Percentiles rank a stretch among this genome's conserved stretches.
Evolutionary conservation across 495 filamentous ascomycete species (phyloP).

Genomic region (Penicillium bovifimosum): DNA sequence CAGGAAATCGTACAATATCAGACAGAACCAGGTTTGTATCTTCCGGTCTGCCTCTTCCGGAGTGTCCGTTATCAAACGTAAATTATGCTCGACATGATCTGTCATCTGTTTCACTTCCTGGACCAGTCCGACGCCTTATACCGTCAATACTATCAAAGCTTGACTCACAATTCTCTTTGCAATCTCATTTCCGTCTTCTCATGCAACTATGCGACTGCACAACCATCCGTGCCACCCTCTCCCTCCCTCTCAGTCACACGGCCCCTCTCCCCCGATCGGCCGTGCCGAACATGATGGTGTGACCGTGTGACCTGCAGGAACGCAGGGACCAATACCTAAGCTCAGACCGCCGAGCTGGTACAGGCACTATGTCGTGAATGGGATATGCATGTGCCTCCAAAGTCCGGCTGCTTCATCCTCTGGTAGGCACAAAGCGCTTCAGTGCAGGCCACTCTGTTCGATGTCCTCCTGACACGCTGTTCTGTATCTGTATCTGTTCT

Average conservation of each 20-base stretch:
- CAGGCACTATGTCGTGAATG: not conserved
- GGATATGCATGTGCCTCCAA: not conserved
- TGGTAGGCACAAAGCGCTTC: not conserved
- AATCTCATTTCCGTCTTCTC: slow-evolving; percentile 3
- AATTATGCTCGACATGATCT: not conserved
- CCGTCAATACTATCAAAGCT: not conserved
- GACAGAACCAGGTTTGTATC: not conserved
- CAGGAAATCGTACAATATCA: not conserved
- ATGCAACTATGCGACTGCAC: slow-evolving; percentile 20
- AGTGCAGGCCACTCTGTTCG: too few relatives aligned
- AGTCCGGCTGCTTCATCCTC: not conserved
- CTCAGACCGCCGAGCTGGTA: not conserved
- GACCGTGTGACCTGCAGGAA: slow-evolving; percentile 17
- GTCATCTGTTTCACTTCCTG: not conserved
- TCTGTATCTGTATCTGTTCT: too few relatives aligned
- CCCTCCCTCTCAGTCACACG: slow-evolving; percentile 17
- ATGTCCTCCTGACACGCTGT: too few relatives aligned
- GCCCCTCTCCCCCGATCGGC: slow-evolving; percentile 11
- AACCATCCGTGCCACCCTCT: slow-evolving; percentile 14
- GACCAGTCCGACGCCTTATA: not conserved
- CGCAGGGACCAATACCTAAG: slow-evolving; percentile 24
- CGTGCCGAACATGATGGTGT: slow-evolving; percentile 18
- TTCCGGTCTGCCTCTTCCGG: not conserved
- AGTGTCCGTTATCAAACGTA: not conserved
- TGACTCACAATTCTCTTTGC: not conserved